Conservation (phyloP, 331 rosid species). For the Acacia concinna region DNA sequence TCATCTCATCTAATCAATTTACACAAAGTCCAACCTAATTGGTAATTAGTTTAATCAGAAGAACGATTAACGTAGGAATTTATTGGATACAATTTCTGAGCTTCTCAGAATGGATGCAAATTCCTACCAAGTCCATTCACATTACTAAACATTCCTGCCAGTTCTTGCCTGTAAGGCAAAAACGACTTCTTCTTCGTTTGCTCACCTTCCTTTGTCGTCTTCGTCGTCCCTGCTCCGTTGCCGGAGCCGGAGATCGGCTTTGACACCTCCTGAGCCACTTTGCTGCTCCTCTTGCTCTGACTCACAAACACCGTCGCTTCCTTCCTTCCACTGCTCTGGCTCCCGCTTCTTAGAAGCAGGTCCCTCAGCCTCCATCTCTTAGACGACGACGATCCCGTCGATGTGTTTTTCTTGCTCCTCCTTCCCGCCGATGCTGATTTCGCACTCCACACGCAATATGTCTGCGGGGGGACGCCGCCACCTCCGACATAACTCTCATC, state of each 20-base stretch:
- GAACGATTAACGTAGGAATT: not conserved
- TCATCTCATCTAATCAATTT: not conserved
- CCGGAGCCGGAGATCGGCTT: constrained; percentile 15
- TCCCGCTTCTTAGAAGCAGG: constrained; percentile 52
- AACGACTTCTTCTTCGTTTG: constrained; percentile 33
- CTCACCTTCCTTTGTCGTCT: constrained; percentile 23
- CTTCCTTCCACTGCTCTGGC: constrained; percentile 38
- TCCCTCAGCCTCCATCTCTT: constrained; percentile 74
- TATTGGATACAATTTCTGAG: not conserved
- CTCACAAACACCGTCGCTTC: constrained; percentile 26
- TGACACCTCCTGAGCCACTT: constrained; percentile 3
- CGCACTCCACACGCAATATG: constrained; percentile 75
- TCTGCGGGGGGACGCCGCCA: constrained; percentile 21
- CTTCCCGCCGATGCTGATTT: constrained; percentile 7
- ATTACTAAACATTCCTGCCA: constrained; percentile 50
- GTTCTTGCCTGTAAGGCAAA: constrained; percentile 41
- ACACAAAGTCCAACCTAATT: not conserved
- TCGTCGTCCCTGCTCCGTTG: not conserved
- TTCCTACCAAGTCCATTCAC: constrained; percentile 47
- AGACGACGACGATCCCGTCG: constrained; percentile 48
- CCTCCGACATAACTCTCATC: constrained; percentile 49
- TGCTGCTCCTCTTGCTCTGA: constrained; percentile 29
- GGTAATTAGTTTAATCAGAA: not conserved
- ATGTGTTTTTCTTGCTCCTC: constrained; percentile 47
- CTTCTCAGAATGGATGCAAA: constrained; percentile 44